phyloP scores from a whole-genome alignment of 345 rosid species.

The Atalantia buxifolia region DNA sequence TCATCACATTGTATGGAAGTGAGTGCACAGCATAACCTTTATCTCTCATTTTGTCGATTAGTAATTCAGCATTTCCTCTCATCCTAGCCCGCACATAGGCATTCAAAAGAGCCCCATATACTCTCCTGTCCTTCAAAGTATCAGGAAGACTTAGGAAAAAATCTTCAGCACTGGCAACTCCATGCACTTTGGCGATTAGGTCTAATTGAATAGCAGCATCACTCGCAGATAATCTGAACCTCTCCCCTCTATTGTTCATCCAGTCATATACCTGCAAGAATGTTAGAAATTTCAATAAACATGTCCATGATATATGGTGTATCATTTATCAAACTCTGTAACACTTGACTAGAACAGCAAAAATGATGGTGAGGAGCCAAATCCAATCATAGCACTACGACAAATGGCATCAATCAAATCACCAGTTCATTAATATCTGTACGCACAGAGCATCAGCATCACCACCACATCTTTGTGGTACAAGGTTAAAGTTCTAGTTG shows the following conservation, averaged over 20 bases:
- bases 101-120: constrained; percentile 81
- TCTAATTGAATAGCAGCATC: constrained; percentile 96
- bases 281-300: not conserved
- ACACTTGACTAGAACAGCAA: not conserved
- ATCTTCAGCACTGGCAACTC: constrained; percentile 65
- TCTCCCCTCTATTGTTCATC: constrained; percentile 78
- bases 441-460: not conserved
- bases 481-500: not conserved
- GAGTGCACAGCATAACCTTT: constrained; percentile 59
- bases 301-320: not conserved
- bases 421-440: not conserved
- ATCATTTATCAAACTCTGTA: not conserved
- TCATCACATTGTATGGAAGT: constrained; percentile 92
- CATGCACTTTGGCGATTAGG: constrained; percentile 77
- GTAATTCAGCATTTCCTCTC: constrained; percentile 68
- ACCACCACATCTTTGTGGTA: not conserved
- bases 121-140: constrained; percentile 68
- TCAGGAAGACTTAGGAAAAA: constrained; percentile 58
- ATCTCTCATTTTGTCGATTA: constrained; percentile 62
- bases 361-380: not conserved
- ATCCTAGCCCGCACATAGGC: constrained; percentile 58
- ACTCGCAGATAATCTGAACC: constrained; percentile 66
- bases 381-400: too few relatives aligned
- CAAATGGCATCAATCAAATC: not conserved
- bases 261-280: constrained; percentile 73